Percentiles rank a stretch among this genome's conserved stretches.
Evolutionary conservation across 31 red algal genomes (phyloP).

Genomic region (Endocladia muricata): DNA sequence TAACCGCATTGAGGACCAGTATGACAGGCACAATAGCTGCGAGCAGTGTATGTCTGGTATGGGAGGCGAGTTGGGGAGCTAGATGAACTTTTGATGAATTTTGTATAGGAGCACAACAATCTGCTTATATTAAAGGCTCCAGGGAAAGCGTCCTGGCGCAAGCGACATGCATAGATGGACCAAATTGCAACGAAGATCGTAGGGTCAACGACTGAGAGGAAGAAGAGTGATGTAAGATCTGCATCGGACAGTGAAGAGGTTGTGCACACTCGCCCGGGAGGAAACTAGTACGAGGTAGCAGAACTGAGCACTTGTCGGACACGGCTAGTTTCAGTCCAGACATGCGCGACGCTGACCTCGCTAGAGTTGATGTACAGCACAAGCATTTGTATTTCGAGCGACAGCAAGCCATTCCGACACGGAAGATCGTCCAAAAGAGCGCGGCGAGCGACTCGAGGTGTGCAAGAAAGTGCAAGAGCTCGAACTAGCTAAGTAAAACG

Average conservation of each 20-base stretch:
- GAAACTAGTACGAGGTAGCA: background rate
- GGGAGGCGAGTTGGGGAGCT: background rate
- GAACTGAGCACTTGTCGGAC: background rate
- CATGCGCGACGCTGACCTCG: background rate
- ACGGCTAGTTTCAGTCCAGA: background rate
- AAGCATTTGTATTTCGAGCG: background rate
- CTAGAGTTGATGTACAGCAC: background rate
- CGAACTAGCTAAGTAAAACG: background rate
- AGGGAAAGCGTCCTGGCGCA: background rate
- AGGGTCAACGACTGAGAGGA: background rate
- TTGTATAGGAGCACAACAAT: background rate
- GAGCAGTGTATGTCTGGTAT: background rate
- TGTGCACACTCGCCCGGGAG: background rate
- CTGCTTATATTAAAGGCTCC: background rate
- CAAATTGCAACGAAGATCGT: background rate
- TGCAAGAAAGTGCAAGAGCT: background rate
- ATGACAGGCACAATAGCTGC: background rate
- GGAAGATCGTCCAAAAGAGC: background rate
- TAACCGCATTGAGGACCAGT: conserved; percentile 5
- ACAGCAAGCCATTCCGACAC: background rate
- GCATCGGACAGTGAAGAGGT: background rate
- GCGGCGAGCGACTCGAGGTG: background rate
- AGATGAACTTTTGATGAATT: background rate
- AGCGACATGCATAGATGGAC: background rate
- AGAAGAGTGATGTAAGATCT: background rate